Percentiles rank a stretch among this genome's conserved stretches.
These are phyloP conservation scores for Ustilaginoidea virens DNA, from an alignment of 2,329 filamentous ascomycete genomes.

Conservation along the genomic window DNA sequence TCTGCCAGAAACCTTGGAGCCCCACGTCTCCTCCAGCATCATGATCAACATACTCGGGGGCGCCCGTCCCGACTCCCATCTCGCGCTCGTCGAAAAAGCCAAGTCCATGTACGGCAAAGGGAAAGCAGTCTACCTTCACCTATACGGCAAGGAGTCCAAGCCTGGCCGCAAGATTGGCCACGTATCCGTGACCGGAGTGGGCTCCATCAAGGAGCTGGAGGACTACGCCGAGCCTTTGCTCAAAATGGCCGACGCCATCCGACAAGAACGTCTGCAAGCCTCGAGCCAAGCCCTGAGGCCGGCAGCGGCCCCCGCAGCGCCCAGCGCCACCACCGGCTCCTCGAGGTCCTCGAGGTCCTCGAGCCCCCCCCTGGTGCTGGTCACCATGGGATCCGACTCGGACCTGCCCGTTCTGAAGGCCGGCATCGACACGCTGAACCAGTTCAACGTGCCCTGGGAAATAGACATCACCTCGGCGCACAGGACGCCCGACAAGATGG, in stretches of 20 bases:
- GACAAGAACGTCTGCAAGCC: slow-evolving; percentile 34
- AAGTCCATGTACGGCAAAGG: slow-evolving; percentile 25
- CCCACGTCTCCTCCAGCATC: slow-evolving; percentile 45
- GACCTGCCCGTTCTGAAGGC: slow-evolving; percentile 54
- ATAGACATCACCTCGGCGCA: slow-evolving; percentile 69
- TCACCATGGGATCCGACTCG: slow-evolving; percentile 76
- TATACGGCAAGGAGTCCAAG: slow-evolving; percentile 84
- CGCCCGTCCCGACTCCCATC: slow-evolving; percentile 46
- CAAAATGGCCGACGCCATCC: slow-evolving; percentile 42
- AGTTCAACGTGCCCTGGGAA: slow-evolving; percentile 59
- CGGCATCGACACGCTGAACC: slow-evolving; percentile 48
- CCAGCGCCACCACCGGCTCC: slow-evolving; percentile 3
- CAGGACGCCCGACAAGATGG: slow-evolving; percentile 57
- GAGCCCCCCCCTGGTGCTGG: slow-evolving; percentile 46
- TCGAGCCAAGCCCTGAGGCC: slow-evolving; percentile 22
- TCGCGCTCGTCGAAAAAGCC: slow-evolving; percentile 30
- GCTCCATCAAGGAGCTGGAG: slow-evolving; percentile 48
- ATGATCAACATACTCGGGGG: slow-evolving; percentile 76
- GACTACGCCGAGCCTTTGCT: slow-evolving; percentile 52
- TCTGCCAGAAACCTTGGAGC: slow-evolving; percentile 41
- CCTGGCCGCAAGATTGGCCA: slow-evolving; percentile 92
- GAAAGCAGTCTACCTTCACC: slow-evolving; percentile 50
- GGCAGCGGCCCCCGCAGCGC: slow-evolving; percentile 2
- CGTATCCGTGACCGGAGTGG: slow-evolving; percentile 62
- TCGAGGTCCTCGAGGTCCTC: too few species aligned